Percentiles rank a stretch among this genome's conserved stretches.
Evolutionary conservation across 106 monocot species (phyloP).

Genomic region (Dioscorea zingiberensis): DNA sequence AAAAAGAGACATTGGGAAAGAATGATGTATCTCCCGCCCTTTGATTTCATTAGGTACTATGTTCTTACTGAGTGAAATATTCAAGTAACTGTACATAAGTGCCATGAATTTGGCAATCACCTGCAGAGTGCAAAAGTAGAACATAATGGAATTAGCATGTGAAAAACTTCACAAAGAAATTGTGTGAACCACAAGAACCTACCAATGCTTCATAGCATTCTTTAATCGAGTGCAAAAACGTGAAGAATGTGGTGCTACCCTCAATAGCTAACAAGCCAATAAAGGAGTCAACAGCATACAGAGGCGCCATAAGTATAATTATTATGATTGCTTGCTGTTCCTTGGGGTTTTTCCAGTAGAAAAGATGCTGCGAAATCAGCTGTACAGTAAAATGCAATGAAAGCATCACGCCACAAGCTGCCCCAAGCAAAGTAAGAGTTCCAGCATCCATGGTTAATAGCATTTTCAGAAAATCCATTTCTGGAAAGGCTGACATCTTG

Average conservation of each 20-base stretch:
- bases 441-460: constrained; percentile 53
- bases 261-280: constrained; percentile 81
- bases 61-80: constrained; percentile 89
- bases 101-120: constrained; percentile 97
- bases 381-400: constrained; percentile 85
- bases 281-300: constrained; percentile 92
- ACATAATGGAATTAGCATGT: not conserved
- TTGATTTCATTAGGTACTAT: constrained; percentile 94
- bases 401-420: constrained; percentile 71
- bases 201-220: constrained; percentile 99
- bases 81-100: constrained; percentile 97
- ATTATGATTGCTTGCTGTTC: constrained; percentile 92
- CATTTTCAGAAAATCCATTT: constrained; percentile 67
- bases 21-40: constrained; percentile 89
- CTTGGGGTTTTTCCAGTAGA: constrained; percentile 97
- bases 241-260: constrained; percentile 89
- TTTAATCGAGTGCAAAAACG: constrained; percentile 83
- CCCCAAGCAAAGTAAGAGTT: constrained; percentile 72
- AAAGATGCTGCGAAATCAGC: constrained; percentile 78
- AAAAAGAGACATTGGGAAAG: constrained; percentile 84
- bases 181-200: constrained; percentile 4
- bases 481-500: constrained; percentile 2
- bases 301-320: constrained; percentile 92
- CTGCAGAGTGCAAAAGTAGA: constrained; percentile 32
- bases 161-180: not conserved